Base-by-base conservation (phyloP, 768 basidiomycete species). In the Phanerochaete carnosa region DNA sequence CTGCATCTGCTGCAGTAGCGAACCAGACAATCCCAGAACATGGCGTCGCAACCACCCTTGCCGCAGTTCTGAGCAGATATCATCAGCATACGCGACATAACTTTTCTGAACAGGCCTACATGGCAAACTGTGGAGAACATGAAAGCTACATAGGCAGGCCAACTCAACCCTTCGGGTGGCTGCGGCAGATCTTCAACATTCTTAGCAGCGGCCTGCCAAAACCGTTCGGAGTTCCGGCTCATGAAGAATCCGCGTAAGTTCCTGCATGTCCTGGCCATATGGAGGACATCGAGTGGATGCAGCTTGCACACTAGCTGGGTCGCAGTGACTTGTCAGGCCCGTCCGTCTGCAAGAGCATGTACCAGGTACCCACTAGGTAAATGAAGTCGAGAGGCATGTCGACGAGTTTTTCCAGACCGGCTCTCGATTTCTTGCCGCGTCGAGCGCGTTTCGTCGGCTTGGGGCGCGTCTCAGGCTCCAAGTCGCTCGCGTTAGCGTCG, bases 251-350 rank as follows among this genome's bases (percentile, higher is more conserved):
- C 28, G 16, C 75, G 74, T n/a, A 76, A 65, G 1, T 28, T 57
- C 50, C 67, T 72, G 54, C 58, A 70, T 11, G 72, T 69, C 23
- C 73, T 69, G n/a, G 65, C 57, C 8, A 76, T 66, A 19, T 61
- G 46, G 35, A 77, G 59, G n/a, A 77, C 55, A 57, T 76, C 76
- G 22, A 63, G 35, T 13, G 76, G 76, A 3, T 46, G 58, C 12
- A 77, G 65, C 43, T 68, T 26, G 49, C 22, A 19, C 8, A 19
- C 39, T 8, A 43, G 39, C 39, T 43, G 19, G 11, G 16, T 8
- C 39, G 39, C 39, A 19, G 16, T 12, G 19, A 9, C 11, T 19
- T 43, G 19, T 9, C 4, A 7, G 6, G n/a, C n/a, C 16, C 39
- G 39, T 12, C 19, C 6, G 39, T 43, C 16, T 19, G n/a, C 39